Conservation (phyloP, 2,329 filamentous ascomycete genomes). For the Aspergillaceae sp. region DNA sequence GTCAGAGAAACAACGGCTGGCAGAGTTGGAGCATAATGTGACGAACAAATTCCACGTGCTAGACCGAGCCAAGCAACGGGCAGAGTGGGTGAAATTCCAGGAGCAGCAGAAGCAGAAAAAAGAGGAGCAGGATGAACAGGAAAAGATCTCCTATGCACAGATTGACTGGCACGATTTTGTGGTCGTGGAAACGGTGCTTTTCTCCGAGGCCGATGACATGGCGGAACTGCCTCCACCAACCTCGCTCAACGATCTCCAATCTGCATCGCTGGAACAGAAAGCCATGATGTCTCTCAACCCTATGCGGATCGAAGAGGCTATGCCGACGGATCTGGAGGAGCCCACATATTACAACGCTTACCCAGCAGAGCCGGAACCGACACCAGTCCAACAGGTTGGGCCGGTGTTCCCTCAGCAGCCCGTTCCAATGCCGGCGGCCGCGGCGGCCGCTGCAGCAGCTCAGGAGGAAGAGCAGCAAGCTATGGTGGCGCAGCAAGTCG, state of each 20-base stretch:
- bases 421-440: slow-evolving; percentile 18
- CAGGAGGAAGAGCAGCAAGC: slow-evolving; percentile 52
- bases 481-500: slow-evolving; percentile 56
- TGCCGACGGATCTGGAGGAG: slow-evolving; percentile 64
- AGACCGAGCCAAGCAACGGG: slow-evolving; percentile 70
- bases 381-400: slow-evolving; percentile 19
- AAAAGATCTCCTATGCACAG: slow-evolving; percentile 67
- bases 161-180: slow-evolving; percentile 99
- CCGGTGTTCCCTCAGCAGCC: slow-evolving; percentile 18
- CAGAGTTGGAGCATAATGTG: slow-evolving; percentile 64
- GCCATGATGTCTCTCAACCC: slow-evolving; percentile 79
- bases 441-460: slow-evolving; percentile 10
- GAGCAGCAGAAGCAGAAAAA: slow-evolving; percentile 80
- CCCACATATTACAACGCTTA: slow-evolving; percentile 47
- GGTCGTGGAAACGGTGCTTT: slow-evolving; percentile 88
- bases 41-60: slow-evolving; percentile 73
- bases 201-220: slow-evolving; percentile 80
- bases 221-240: slow-evolving; percentile 81
- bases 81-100: slow-evolving; percentile 78
- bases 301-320: slow-evolving; percentile 85
- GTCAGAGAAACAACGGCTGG: slow-evolving; percentile 62
- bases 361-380: slow-evolving; percentile 31
- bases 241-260: slow-evolving; percentile 82
- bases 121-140: slow-evolving; percentile 76
- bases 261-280: slow-evolving; percentile 89